Base-by-base conservation (phyloP, 2,329 filamentous ascomycete species). In the Microdochium paspali region DNA sequence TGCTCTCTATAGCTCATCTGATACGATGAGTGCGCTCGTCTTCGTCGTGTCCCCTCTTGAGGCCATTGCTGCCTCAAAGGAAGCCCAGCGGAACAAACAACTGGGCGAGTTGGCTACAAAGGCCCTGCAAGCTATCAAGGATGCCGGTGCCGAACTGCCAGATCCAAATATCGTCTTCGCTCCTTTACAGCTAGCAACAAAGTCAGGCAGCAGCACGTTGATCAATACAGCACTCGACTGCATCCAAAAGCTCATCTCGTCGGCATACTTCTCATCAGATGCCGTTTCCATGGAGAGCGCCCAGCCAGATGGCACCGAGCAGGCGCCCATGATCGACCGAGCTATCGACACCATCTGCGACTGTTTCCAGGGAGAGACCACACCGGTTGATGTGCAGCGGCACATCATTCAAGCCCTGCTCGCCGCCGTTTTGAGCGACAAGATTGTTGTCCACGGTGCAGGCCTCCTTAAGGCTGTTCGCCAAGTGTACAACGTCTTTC, bases 271-370 rank as follows among this genome's bases (percentile, higher is more conserved):
- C 66, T 91, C 91, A 44, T 20, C 35, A 5, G 80, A 88, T 45
- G 79, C 84, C 30, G 73, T 72, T 46, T 67, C 68, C 21, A 65
- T 69, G 48, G 68, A 61, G 45, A 60, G 66, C 31, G 67, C 71
- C n/a, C 53, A 66, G 47, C 65, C 72, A 54, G 68, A 73, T 54
- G 66, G 66, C 40, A 60, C 65, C 50, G 66, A 66, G 46, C 71
- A 72, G 35, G 74, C 85, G 3, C 90, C 91, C 15, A 74, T 98
- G 55, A 98, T 98, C 61, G 94, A 98, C 69, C 81, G 91, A 54
- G 93, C 94, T 50, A 98, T 98, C 60, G 94, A 98, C 68, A 95
- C 93, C 30, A 98, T 98, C 73, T 98, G 93, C 74, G 91, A 97
- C 63, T 98, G 93, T 66, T 98, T 98, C 63, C 90, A 97, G 63